Evolutionary conservation across 2,329 filamentous ascomycete species (phyloP), one percentile per base, ranked within the genome.

Genomic region (Lachnellula occidentalis): DNA sequence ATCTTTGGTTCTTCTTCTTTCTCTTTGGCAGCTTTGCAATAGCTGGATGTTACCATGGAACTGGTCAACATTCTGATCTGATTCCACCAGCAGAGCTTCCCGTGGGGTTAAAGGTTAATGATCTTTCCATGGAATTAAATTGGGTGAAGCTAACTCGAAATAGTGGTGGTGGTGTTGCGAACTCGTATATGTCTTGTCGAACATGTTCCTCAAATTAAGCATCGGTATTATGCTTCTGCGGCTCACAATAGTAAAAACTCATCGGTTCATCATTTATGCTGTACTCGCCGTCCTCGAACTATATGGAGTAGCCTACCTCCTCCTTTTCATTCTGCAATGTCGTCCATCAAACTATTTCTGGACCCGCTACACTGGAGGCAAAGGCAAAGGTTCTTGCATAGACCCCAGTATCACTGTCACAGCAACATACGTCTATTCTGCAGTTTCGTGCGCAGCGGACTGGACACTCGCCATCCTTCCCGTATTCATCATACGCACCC

Each of bases 401-500:
- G 50, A 64, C 48, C 53, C 67, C 5, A 54, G 58, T 3, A 46
- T 72, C 22, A 65, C 68, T 2, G 63, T 66, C 7, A 58, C 66
- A 11, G 64, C 68, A 0, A 72, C 71, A 4, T 74, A 73, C 46
- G 69, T 61, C 12, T 73, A 73, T 50, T 72, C 72, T 1, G 69
- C 70, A 7, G 66, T 74, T 51, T 71, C 69, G 34, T 72, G 71
- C 51, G 57, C 61, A 46, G 69, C 69, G 4, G 73, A 75, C 51
- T 75, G 73, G 72, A 70, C 66, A 8, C 67, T 73, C 31, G 72
- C 67, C 37, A 67, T 73, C 7, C 62, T 75, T 1, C 73, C 73
- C 0, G 67, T 73, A n/a, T 69, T 71, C 46, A 52, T 75, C 2
- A 69, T 75, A 8, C 74, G 71, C 70, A 68, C 70, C 22, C 56